phyloP scores from a whole-genome alignment of 768 basidiomycete species.

The Mycena indigotica region DNA sequence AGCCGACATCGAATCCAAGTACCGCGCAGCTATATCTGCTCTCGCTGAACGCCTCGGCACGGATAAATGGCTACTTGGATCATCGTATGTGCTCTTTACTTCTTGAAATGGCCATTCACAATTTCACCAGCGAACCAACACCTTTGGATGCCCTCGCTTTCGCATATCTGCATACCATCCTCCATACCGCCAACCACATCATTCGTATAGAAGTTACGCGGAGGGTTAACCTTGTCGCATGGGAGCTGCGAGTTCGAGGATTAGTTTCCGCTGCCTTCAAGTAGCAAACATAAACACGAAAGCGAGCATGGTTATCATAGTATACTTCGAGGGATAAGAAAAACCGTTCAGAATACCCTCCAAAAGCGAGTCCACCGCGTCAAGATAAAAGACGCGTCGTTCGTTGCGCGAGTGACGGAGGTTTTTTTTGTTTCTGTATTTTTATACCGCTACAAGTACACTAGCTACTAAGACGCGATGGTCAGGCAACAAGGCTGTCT shows the following conservation, averaged over 20 bases:
- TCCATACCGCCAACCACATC: conserved; percentile 43
- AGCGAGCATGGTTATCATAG: too few species aligned
- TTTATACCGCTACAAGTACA: too few species aligned
- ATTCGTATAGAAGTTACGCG: conserved; percentile 68
- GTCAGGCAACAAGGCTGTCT: too few species aligned
- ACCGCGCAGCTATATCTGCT: conserved; percentile 69
- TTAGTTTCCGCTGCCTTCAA: conserved; percentile 58
- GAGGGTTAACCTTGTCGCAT: conserved; percentile 75
- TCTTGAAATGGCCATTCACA: neutral
- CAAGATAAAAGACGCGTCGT: too few species aligned
- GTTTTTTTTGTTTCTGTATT: too few species aligned
- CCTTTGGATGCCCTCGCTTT: conserved; percentile 81
- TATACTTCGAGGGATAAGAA: too few species aligned
- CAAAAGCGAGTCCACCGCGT: too few species aligned
- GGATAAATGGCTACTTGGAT: conserved; percentile 82
- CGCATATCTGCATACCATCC: conserved; percentile 74
- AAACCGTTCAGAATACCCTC: too few species aligned
- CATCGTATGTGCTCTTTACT: conserved; percentile 48
- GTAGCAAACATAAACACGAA: too few species aligned
- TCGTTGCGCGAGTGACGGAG: too few species aligned
- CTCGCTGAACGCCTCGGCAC: conserved; percentile 75
- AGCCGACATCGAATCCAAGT: conserved; percentile 54
- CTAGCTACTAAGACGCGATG: too few species aligned
- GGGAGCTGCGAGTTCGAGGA: conserved; percentile 71
- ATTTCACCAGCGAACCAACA: conserved; percentile 61